These are phyloP conservation scores for Seiridium unicorne DNA, from an alignment of 2,329 filamentous ascomycete species.

Conservation along the genomic window DNA sequence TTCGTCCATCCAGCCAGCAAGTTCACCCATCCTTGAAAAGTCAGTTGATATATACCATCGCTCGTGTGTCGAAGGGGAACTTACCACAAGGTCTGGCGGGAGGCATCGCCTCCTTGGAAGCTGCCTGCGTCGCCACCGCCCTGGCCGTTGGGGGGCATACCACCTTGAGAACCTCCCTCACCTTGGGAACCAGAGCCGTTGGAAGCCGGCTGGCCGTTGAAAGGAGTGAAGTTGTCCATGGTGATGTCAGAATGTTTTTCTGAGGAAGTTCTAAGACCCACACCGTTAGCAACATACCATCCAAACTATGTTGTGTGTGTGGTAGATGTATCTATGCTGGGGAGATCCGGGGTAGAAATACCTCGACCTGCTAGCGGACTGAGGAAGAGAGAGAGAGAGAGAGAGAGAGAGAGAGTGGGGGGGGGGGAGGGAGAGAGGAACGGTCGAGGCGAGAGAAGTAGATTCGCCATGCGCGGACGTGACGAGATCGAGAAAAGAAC, in stretches of 20 bases:
- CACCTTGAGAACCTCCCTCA: slow-evolving; percentile 30
- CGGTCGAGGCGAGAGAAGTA: too few relatives aligned
- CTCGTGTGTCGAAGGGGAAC: background rate
- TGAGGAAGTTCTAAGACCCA: background rate
- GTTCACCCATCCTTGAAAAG: slow-evolving; percentile 85
- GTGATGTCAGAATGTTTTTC: background rate
- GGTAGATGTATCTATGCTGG: too few relatives aligned
- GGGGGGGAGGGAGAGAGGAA: too few relatives aligned
- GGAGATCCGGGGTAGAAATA: too few relatives aligned
- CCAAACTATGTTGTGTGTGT: too few relatives aligned
- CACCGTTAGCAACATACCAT: too few relatives aligned
- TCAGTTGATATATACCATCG: slow-evolving; percentile 8
- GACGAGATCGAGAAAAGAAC: too few relatives aligned
- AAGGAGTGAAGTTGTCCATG: slow-evolving; percentile 33
- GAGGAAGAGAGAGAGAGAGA: too few relatives aligned
- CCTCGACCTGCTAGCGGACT: too few relatives aligned
- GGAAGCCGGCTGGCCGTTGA: slow-evolving; percentile 33
- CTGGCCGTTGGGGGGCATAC: slow-evolving; percentile 30
- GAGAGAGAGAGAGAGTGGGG: too few relatives aligned
- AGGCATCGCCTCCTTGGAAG: slow-evolving; percentile 39
- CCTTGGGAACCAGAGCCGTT: slow-evolving; percentile 36
- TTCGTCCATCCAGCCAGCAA: slow-evolving; percentile 99
- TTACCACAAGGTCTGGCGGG: slow-evolving; percentile 58
- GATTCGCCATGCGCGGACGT: too few relatives aligned
- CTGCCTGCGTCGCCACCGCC: slow-evolving; percentile 26